Evolutionary conservation across 108 stramenopile species (phyloP).

Genomic region (Bacterosira constricta): DNA sequence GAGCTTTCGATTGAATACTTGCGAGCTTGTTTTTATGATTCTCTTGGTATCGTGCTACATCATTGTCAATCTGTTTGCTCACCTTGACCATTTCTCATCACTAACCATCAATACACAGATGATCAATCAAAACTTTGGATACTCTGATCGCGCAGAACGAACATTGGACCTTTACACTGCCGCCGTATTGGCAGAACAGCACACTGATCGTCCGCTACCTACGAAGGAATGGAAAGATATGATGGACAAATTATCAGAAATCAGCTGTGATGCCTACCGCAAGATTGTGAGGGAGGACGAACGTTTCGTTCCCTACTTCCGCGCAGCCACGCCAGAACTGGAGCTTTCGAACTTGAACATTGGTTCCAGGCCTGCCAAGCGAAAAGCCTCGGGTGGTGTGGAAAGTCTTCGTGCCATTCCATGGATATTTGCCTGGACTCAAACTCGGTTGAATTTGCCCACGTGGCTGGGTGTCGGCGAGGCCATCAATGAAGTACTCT

Average conservation of each 20-base stretch:
- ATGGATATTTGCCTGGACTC: conserved; percentile 99
- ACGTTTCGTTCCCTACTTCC: conserved; percentile 96
- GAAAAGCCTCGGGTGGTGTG: conserved; percentile 94
- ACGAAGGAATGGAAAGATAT: conserved; percentile 77
- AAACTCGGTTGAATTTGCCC: conserved; percentile 93
- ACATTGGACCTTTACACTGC: conserved; percentile 97
- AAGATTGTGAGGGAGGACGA: conserved; percentile 82
- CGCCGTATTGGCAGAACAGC: conserved; percentile 89
- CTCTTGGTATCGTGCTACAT: too few relatives aligned
- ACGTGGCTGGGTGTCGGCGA: conserved; percentile 97
- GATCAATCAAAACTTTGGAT: conserved; percentile 98
- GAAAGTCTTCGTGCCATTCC: conserved; percentile 86
- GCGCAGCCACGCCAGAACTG: conserved; percentile 95
- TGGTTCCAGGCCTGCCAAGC: conserved; percentile 96
- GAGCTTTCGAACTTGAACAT: conserved; percentile 93
- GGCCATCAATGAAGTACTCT: conserved; percentile 68
- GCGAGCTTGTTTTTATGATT: too few relatives aligned
- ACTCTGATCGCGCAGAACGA: conserved; percentile 83
- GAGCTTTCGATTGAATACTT: too few relatives aligned
- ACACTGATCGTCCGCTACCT: conserved; percentile 59
- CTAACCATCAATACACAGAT: too few relatives aligned
- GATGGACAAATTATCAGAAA: conserved; percentile 86
- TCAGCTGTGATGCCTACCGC: conserved; percentile 92
- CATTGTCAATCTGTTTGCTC: too few relatives aligned
- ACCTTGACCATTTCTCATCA: too few relatives aligned